phyloP scores from a whole-genome alignment of 23 red algal genomes.

The Rhodosorus marinus region DNA sequence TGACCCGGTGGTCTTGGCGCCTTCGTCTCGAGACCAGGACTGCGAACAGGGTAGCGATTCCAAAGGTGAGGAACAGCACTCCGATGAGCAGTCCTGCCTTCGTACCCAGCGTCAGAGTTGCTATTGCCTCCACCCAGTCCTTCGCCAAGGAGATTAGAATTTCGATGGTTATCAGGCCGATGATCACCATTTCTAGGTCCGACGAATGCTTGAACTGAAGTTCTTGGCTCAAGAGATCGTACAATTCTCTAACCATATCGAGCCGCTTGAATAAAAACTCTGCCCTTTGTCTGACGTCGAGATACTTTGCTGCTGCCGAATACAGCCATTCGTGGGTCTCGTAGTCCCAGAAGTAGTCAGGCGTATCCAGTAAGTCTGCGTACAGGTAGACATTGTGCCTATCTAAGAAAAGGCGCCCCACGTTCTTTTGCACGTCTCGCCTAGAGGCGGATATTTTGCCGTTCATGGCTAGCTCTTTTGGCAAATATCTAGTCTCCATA shows the following conservation, averaged over 20 bases:
- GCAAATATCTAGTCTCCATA: conserved; percentile 42
- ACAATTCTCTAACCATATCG: conserved; percentile 59
- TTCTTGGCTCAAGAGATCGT: conserved; percentile 45
- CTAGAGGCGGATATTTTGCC: conserved; percentile 36
- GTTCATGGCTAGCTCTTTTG: conserved; percentile 41
- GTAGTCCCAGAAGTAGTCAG: conserved; percentile 72
- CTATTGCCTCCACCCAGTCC: conserved; percentile 4
- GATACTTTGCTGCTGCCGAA: conserved; percentile 35
- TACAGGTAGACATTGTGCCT: conserved; percentile 49
- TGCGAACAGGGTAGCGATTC: no score
- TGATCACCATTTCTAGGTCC: conserved; percentile 64
- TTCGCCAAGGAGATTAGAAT: conserved; percentile 45
- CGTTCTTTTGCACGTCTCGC: conserved; percentile 33
- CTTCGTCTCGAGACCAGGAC: no score
- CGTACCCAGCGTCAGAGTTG: no score
- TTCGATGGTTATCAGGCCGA: conserved; percentile 50
- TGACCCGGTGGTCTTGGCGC: no score
- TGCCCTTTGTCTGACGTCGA: conserved; percentile 50
- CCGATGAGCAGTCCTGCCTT: no score
- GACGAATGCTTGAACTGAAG: conserved; percentile 35
- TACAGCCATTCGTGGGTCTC: conserved; percentile 40
- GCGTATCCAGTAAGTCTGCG: conserved; percentile 70
- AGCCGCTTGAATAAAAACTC: conserved; percentile 66
- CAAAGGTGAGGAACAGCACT: no score
- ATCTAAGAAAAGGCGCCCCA: conserved; percentile 58